phyloP scores from a whole-genome alignment of 139 green algal species.

The Penium margaritaceum region DNA sequence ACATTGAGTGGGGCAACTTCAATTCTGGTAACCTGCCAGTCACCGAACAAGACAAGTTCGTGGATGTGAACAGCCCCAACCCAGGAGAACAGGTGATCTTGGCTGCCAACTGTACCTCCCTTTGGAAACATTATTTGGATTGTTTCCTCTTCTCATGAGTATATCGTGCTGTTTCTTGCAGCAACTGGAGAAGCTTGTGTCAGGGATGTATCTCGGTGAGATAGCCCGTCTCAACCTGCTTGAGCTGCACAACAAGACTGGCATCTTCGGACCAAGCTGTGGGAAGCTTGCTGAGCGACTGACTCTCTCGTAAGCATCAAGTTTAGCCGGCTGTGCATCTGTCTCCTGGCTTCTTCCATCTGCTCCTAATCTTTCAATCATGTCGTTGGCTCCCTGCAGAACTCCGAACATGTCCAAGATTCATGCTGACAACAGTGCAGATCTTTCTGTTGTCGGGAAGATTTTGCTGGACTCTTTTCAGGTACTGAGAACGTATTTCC shows the following conservation, averaged over 20 bases:
- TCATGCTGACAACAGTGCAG: background rate
- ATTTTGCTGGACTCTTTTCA: background rate
- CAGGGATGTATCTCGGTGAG: constrained; percentile 80
- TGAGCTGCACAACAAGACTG: constrained; percentile 46
- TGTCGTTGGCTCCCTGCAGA: background rate
- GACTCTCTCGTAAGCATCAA: background rate
- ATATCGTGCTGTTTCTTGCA: too few relatives aligned
- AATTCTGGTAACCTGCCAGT: constrained; percentile 24
- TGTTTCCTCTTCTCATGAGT: background rate
- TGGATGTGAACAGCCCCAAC: constrained; percentile 38
- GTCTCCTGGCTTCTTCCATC: background rate
- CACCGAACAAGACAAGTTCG: constrained; percentile 17
- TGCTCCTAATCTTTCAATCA: background rate
- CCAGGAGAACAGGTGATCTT: constrained; percentile 18
- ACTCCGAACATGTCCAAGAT: constrained; percentile 34
- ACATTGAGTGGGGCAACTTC: constrained; percentile 79
- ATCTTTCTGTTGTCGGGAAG: constrained; percentile 4
- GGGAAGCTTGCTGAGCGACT: background rate
- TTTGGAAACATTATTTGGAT: background rate
- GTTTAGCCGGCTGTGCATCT: background rate
- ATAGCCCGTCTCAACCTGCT: constrained; percentile 68
- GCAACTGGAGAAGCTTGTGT: constrained; percentile 88
- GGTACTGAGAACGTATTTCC: too few relatives aligned
- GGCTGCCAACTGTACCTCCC: background rate
- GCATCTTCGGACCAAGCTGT: constrained; percentile 47